Evolutionary conservation across 495 filamentous ascomycete genomes (phyloP).

Genomic region (Peziza echinospora): DNA sequence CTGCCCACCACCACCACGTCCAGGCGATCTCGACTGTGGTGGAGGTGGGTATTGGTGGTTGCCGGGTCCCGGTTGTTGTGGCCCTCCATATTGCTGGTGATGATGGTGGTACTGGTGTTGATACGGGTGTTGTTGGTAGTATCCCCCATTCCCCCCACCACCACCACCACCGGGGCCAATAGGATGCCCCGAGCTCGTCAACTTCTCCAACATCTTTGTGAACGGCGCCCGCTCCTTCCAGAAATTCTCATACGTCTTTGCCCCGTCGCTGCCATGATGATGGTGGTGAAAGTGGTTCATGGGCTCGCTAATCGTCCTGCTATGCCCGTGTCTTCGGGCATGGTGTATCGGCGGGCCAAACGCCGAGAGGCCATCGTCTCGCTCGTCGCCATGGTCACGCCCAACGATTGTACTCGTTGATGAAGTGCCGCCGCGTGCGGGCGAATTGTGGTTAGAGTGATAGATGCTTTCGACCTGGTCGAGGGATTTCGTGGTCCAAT

Average conservation of each 20-base stretch:
- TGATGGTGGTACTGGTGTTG: neutral
- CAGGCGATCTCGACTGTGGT: constrained; percentile 1
- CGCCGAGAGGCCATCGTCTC: constrained; percentile 6
- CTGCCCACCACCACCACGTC: neutral
- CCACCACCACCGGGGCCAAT: neutral
- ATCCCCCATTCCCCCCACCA: neutral
- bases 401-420: constrained; percentile 18
- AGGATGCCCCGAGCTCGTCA: constrained; percentile 7
- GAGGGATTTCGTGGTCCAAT: constrained; percentile 34
- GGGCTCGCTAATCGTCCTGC: constrained; percentile 17
- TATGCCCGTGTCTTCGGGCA: constrained; percentile 6
- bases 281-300: constrained; percentile 3
- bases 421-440: constrained; percentile 19
- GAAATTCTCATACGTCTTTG: constrained; percentile 22
- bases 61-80: constrained; percentile 9
- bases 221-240: constrained; percentile 23
- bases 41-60: constrained; percentile 5
- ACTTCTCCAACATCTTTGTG: constrained; percentile 16
- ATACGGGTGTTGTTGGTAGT: neutral
- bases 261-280: constrained; percentile 4
- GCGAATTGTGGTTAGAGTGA: constrained; percentile 12
- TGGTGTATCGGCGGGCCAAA: neutral
- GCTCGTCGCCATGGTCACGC: constrained; percentile 15
- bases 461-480: constrained; percentile 30
- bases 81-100: constrained; percentile 14